Percentiles rank a stretch among this genome's conserved stretches.
Conservation (phyloP, 2,329 filamentous ascomycete species). For the Cylindrodendrum hubeiense region DNA sequence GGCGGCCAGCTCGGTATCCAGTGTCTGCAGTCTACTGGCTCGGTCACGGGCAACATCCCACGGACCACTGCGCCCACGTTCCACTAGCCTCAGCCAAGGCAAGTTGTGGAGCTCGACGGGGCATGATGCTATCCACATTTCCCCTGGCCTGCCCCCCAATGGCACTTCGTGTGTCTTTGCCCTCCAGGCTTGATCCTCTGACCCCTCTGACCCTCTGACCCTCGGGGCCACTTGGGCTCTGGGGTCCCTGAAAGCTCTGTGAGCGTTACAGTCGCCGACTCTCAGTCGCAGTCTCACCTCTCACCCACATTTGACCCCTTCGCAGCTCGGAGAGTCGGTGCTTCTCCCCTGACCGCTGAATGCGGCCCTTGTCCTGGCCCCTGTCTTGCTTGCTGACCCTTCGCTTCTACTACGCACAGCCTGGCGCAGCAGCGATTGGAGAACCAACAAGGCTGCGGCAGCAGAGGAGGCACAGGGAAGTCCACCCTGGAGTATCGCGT, state of each 20-base stretch:
- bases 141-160: slow-evolving; percentile 6
- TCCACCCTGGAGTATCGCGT: slow-evolving; percentile 34
- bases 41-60: slow-evolving; percentile 6
- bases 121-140: slow-evolving; percentile 14
- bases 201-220: slow-evolving; percentile 7
- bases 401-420: slow-evolving; percentile 26
- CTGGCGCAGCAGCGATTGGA: slow-evolving; percentile 30
- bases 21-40: slow-evolving; percentile 1
- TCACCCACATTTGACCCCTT: slow-evolving; percentile 19
- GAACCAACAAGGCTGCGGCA: slow-evolving; percentile 38
- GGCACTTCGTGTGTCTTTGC: not conserved
- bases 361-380: slow-evolving; percentile 24
- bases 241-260: not conserved
- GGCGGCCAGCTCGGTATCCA: slow-evolving; percentile 2
- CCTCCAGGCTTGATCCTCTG: not conserved
- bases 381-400: slow-evolving; percentile 29
- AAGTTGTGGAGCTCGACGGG: slow-evolving; percentile 4
- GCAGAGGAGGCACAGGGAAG: slow-evolving; percentile 15
- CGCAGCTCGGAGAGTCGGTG: slow-evolving; percentile 24
- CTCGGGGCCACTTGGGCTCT: not conserved
- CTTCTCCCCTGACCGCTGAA: slow-evolving; percentile 25
- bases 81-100: not conserved
- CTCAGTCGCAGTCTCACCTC: slow-evolving; percentile 5
- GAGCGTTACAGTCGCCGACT: not conserved
- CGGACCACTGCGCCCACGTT: slow-evolving; percentile 2